Evolutionary conservation across 2,329 filamentous ascomycete genomes (phyloP).

Genomic region (Ploettnerulaceae sp.): DNA sequence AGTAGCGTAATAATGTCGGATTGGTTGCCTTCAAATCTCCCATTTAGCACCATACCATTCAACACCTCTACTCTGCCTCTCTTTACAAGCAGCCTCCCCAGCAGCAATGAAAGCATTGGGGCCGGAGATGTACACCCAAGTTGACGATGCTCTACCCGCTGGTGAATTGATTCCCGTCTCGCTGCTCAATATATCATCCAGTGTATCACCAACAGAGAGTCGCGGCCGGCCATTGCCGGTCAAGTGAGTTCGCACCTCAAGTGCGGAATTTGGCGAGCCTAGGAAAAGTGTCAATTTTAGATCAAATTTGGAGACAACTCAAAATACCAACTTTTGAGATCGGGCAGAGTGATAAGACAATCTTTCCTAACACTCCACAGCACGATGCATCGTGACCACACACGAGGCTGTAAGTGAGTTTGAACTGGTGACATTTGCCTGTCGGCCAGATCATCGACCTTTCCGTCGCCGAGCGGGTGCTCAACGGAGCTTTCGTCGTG

Average conservation of each 20-base stretch:
- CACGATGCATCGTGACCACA: constrained; percentile 24
- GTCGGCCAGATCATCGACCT: no score
- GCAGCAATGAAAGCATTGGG: constrained; percentile 24
- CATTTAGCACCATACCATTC: constrained; percentile 26
- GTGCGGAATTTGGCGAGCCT: constrained; percentile 1
- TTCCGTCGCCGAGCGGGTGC: not conserved
- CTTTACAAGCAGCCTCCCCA: constrained; percentile 22
- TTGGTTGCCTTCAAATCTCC: constrained; percentile 37
- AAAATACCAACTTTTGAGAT: constrained; percentile 7
- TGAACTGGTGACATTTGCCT: no score
- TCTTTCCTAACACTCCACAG: constrained; percentile 25
- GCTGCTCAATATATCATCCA: constrained; percentile 10
- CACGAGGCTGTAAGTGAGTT: no score
- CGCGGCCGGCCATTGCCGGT: constrained; percentile 20
- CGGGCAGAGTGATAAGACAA: constrained; percentile 21
- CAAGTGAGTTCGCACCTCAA: constrained; percentile 20
- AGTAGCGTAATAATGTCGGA: no score
- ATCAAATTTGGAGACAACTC: not conserved
- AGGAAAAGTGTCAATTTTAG: not conserved
- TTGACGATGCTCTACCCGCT: not conserved
- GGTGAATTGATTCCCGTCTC: not conserved
- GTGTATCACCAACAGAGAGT: constrained; percentile 13
- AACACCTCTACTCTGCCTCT: constrained; percentile 12
- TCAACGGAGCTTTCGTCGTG: not conserved
- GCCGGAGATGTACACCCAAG: constrained; percentile 28